Percentiles rank a stretch among this genome's conserved stretches.
These are phyloP conservation scores for Pilasporangium apinafurcum DNA, from an alignment of 352 stramenopile genomes.

Conservation along the genomic window DNA sequence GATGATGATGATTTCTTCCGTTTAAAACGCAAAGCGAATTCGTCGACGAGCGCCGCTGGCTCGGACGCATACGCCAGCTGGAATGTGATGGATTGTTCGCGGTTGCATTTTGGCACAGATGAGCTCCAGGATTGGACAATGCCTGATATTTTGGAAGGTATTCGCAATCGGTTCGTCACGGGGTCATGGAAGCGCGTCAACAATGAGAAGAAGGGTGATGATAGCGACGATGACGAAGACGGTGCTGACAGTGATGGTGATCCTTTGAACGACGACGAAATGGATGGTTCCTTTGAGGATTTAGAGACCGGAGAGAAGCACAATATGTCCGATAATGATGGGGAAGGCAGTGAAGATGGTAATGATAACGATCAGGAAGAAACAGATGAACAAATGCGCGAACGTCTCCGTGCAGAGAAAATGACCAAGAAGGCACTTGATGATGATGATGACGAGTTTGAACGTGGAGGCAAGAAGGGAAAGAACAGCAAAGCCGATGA, in stretches of 20 bases:
- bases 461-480: constrained; percentile 17
- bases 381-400: constrained; percentile 76
- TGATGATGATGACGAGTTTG: constrained; percentile 50
- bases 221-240: constrained; percentile 36
- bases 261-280: constrained; percentile 78
- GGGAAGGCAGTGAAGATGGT: constrained; percentile 18
- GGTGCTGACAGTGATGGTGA: constrained; percentile 31
- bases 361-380: constrained; percentile 34
- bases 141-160: constrained; percentile 64
- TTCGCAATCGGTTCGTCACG: constrained; percentile 95
- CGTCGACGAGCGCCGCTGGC: constrained; percentile 17
- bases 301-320: constrained; percentile 92
- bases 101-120: constrained; percentile 61
- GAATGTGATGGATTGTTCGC: constrained; percentile 75
- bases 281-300: constrained; percentile 97
- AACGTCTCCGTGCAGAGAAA: constrained; percentile 87
- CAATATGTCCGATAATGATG: constrained; percentile 14
- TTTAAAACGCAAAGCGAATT: constrained; percentile 50
- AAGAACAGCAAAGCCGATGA: constrained; percentile 49
- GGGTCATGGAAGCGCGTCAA: constrained; percentile 90
- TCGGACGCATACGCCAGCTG: constrained; percentile 53
- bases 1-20: constrained; percentile 68
- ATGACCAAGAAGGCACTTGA: constrained; percentile 83
- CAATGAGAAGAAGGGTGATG: constrained; percentile 23
- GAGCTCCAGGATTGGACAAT: constrained; percentile 77